phyloP scores from a whole-genome alignment of 2,329 filamentous ascomycete species.

The Fusarium dimerum region DNA sequence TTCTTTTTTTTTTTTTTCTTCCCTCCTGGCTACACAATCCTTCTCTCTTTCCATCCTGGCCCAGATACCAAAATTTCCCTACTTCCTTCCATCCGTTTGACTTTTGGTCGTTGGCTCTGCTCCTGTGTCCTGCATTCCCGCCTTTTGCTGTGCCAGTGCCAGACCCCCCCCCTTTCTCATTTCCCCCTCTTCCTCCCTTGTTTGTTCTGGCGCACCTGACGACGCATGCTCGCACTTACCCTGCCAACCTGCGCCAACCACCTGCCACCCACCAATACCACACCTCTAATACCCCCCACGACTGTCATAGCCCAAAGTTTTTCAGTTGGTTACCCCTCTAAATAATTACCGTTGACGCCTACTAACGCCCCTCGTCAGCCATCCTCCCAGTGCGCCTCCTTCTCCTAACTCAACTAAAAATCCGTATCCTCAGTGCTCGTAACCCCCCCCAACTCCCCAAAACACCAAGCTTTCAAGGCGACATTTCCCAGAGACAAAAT shows the following conservation, averaged over 20 bases:
- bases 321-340: constrained; percentile 16
- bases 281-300: neutral
- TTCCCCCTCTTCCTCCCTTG: constrained; percentile 5
- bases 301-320: constrained; percentile 14
- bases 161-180: constrained; percentile 8
- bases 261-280: constrained; percentile 10
- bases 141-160: neutral
- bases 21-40: no score
- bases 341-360: constrained; percentile 12
- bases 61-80: constrained; percentile 15
- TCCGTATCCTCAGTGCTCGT: constrained; percentile 22
- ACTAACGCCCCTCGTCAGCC: constrained; percentile 5
- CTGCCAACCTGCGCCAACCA: constrained; percentile 4
- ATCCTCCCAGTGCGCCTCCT: constrained; percentile 20
- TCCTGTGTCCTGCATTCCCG: no score
- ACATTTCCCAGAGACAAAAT: constrained; percentile 31
- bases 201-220: neutral
- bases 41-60: neutral
- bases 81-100: constrained; percentile 2
- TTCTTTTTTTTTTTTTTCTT: neutral
- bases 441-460: constrained; percentile 19
- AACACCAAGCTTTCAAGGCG: constrained; percentile 21
- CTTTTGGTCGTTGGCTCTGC: constrained; percentile 3
- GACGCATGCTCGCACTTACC: neutral
- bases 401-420: constrained; percentile 20